phyloP scores from a whole-genome alignment of 805 yeast species.

The Candida methanosorbosa region DNA sequence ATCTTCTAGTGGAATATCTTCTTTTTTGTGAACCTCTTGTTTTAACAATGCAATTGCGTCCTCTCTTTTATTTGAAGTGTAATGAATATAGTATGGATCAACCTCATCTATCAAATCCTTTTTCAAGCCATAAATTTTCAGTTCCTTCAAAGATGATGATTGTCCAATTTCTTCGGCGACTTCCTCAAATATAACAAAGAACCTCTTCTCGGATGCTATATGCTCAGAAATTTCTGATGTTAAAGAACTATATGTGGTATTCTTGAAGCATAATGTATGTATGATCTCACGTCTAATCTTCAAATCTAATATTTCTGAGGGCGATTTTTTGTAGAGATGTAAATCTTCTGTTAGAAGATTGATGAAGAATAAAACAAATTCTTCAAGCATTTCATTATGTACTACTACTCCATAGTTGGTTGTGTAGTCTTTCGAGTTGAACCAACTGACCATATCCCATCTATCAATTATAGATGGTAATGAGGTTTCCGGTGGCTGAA shows the following conservation, averaged over 20 bases:
- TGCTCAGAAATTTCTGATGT: constrained; percentile 68
- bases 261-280: constrained; percentile 73
- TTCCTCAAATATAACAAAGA: constrained; percentile 51
- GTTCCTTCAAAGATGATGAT: constrained; percentile 39
- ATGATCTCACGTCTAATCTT: constrained; percentile 64
- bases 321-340: constrained; percentile 40
- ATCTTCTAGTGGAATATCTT: constrained; percentile 30
- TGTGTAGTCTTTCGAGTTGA: constrained; percentile 35
- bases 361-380: constrained; percentile 61
- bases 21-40: constrained; percentile 33
- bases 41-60: constrained; percentile 67
- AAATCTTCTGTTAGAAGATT: constrained; percentile 60
- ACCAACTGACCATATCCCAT: constrained; percentile 60
- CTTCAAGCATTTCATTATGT: constrained; percentile 55
- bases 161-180: constrained; percentile 50
- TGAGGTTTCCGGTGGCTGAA: constrained; percentile 43
- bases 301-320: constrained; percentile 37
- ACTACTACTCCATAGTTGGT: constrained; percentile 30
- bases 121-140: constrained; percentile 62
- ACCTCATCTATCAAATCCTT: constrained; percentile 41
- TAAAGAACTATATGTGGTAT: constrained; percentile 63
- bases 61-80: constrained; percentile 69
- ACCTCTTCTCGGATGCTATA: constrained; percentile 59
- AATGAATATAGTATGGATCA: constrained; percentile 80
- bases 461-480: constrained; percentile 52